Conservation (phyloP, 495 filamentous ascomycete species). For the Opeltia flavorubescens region DNA sequence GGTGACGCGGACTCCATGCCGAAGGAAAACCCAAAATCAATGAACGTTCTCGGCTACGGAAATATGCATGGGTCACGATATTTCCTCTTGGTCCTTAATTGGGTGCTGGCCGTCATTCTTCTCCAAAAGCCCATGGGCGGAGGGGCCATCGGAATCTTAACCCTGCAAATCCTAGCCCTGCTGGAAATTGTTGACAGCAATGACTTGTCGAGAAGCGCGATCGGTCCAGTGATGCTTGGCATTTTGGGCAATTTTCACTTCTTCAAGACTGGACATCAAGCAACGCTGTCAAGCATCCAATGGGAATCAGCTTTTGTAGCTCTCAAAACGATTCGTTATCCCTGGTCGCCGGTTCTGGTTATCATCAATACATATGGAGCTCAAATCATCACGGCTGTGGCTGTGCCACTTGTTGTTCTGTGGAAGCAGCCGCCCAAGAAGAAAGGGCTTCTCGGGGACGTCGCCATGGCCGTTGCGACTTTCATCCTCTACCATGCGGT, state of each 20-base stretch:
- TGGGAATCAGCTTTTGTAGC: slow-evolving; percentile 97
- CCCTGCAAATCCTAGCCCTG: slow-evolving; percentile 76
- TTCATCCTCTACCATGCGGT: slow-evolving; percentile 71
- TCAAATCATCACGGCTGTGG: slow-evolving; percentile 65
- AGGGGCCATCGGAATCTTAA: slow-evolving; percentile 61
- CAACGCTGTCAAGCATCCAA: slow-evolving; percentile 73
- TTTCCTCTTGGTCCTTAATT: slow-evolving; percentile 67
- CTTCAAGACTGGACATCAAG: slow-evolving; percentile 98
- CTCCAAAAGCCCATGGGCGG: slow-evolving; percentile 92
- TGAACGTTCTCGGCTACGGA: slow-evolving; percentile 79
- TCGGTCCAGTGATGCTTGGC: slow-evolving; percentile 74
- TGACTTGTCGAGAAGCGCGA: slow-evolving; percentile 48
- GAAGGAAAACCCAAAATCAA: slow-evolving; percentile 28
- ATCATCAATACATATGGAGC: slow-evolving; percentile 77
- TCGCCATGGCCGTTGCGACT: slow-evolving; percentile 53
- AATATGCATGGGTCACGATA: slow-evolving; percentile 88
- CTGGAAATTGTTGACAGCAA: slow-evolving; percentile 80
- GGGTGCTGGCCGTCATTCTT: slow-evolving; percentile 59
- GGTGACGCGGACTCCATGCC: slow-evolving; percentile 24
- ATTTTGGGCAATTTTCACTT: slow-evolving; percentile 82
- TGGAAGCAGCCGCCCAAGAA: slow-evolving; percentile 57
- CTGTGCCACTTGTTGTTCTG: slow-evolving; percentile 66
- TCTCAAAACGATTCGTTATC: slow-evolving; percentile 67
- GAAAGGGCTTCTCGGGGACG: slow-evolving; percentile 44
- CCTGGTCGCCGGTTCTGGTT: slow-evolving; percentile 74